Conservation (phyloP, 495 filamentous ascomycete genomes). For the Talaromyces stipitatus region DNA sequence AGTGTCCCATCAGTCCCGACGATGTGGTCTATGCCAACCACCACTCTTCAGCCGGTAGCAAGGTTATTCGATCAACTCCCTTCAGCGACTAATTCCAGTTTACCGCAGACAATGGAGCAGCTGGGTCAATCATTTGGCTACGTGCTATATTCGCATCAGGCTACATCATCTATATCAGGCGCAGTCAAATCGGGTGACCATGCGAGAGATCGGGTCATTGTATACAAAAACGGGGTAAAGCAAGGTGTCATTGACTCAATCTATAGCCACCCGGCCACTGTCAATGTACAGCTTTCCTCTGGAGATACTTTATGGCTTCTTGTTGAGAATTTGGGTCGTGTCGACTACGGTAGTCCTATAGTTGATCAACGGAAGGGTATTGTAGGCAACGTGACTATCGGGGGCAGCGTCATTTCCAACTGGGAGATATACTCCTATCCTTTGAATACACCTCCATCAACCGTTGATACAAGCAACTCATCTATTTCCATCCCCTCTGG, state of each 20-base stretch:
- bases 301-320: constrained; percentile 33
- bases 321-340: constrained; percentile 39
- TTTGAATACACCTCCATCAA: constrained; percentile 6
- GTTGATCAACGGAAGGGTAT: constrained; percentile 39
- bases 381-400: constrained; percentile 35
- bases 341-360: constrained; percentile 34
- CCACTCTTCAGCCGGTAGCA: constrained; percentile 17
- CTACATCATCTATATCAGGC: constrained; percentile 16
- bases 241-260: constrained; percentile 36
- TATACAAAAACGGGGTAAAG: constrained; percentile 32
- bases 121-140: constrained; percentile 33
- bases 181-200: constrained; percentile 27
- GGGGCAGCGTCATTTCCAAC: constrained; percentile 22
- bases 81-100: not conserved
- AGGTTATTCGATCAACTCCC: constrained; percentile 21
- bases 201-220: constrained; percentile 34
- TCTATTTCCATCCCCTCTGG: not conserved
- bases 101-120: constrained; percentile 37
- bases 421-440: constrained; percentile 14
- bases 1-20: constrained; percentile 22
- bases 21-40: constrained; percentile 16
- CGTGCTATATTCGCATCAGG: constrained; percentile 31
- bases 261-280: constrained; percentile 24
- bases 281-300: constrained; percentile 21
- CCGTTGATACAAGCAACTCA: not conserved